Evolutionary conservation across 2,329 filamentous ascomycete genomes (phyloP).

Genomic region (Fusarium dimerum): DNA sequence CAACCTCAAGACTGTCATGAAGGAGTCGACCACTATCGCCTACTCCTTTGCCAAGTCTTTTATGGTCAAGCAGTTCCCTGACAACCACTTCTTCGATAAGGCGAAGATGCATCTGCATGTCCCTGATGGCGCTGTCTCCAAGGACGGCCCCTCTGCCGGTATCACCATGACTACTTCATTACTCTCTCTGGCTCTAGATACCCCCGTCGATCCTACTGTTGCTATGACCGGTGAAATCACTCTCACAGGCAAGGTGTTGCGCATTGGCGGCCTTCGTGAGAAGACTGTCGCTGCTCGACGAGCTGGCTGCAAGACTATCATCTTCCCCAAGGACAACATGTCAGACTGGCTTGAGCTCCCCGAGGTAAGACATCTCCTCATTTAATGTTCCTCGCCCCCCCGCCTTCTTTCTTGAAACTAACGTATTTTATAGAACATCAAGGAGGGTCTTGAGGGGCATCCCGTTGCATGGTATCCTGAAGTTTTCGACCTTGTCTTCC

Average conservation of each 20-base stretch:
- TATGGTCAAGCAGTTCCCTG: slow-evolving; percentile 80
- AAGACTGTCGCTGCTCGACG: slow-evolving; percentile 95
- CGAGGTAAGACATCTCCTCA: slow-evolving; percentile 65
- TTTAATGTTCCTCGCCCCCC: background rate
- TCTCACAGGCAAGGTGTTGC: slow-evolving; percentile 91
- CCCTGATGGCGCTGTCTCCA: slow-evolving; percentile 92
- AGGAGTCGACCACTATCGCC: slow-evolving; percentile 91
- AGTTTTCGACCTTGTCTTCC: slow-evolving; percentile 90
- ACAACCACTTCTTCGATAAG: slow-evolving; percentile 95
- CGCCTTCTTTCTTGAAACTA: slow-evolving; percentile 5
- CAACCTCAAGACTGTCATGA: slow-evolving; percentile 96
- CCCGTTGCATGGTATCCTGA: slow-evolving; percentile 93
- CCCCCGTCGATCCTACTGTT: slow-evolving; percentile 77
- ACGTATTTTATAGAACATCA: slow-evolving; percentile 76
- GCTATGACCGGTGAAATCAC: slow-evolving; percentile 99
- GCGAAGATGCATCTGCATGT: slow-evolving; percentile 95
- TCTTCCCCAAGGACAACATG: slow-evolving; percentile 94
- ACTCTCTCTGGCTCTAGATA: slow-evolving; percentile 79
- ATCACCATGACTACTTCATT: slow-evolving; percentile 98
- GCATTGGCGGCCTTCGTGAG: slow-evolving; percentile 91
- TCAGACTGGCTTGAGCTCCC: slow-evolving; percentile 97
- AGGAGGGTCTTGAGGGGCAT: slow-evolving; percentile 88
- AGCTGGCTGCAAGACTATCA: slow-evolving; percentile 87
- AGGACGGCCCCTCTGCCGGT: slow-evolving; percentile 90
- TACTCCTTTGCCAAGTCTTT: slow-evolving; percentile 94